phyloP scores from a whole-genome alignment of 176 grass and related monocot genomes.

The Rhipidocladum racemiflorum region DNA sequence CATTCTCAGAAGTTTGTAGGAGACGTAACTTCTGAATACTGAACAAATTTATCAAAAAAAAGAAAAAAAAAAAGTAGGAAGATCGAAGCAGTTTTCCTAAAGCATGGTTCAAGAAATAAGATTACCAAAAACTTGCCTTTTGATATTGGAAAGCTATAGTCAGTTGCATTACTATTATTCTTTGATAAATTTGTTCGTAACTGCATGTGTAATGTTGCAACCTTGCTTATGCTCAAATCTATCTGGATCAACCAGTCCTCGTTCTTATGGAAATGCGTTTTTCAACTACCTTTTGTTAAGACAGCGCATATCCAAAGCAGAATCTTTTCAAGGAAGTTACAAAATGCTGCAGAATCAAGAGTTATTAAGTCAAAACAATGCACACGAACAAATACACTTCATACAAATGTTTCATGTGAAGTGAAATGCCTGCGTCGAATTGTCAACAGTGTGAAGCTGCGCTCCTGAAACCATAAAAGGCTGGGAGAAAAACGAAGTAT shows the following conservation, averaged over 20 bases:
- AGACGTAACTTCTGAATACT: no score
- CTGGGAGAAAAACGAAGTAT: not conserved
- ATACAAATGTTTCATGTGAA: slow-evolving; percentile 1
- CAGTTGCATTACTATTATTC: not conserved
- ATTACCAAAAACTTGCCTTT: not conserved
- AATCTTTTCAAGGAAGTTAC: not conserved
- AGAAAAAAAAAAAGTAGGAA: no score
- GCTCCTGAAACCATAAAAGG: slow-evolving; percentile 4
- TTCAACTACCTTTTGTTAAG: not conserved
- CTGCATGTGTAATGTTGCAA: not conserved
- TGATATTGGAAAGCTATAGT: not conserved
- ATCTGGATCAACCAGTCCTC: not conserved
- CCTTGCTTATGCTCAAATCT: not conserved
- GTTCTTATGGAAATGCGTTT: not conserved
- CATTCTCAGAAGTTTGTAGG: not conserved
- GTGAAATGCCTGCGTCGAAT: not conserved
- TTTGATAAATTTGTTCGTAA: not conserved
- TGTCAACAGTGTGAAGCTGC: slow-evolving; percentile 23
- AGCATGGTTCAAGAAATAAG: not conserved
- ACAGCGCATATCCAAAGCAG: not conserved
- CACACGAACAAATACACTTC: slow-evolving; percentile 21
- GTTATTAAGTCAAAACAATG: not conserved
- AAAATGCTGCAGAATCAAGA: no score
- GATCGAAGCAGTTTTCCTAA: not conserved
- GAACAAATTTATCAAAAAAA: no score